A percentile compares a stretch with the other conserved stretches of the same genome.
Conservation (phyloP, 441 rosid species). For the Aleurites moluccanus region DNA sequence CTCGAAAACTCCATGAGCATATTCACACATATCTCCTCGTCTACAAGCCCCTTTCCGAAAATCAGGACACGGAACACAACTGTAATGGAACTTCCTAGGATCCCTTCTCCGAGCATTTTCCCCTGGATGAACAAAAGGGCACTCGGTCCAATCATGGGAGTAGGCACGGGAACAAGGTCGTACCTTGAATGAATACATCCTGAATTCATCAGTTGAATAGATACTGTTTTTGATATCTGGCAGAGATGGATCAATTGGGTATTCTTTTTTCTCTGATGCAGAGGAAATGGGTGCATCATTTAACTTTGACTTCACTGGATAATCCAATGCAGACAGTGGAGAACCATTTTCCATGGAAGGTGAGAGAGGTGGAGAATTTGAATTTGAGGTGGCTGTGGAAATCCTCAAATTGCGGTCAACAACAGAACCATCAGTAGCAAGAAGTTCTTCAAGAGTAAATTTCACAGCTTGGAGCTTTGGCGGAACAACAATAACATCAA, state of each 20-base stretch:
- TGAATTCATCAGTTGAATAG: constrained; percentile 67
- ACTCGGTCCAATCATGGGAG: constrained; percentile 88
- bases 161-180: constrained; percentile 82
- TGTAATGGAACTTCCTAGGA: constrained; percentile 74
- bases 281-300: constrained; percentile 27
- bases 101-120: constrained; percentile 88
- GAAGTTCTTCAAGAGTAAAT: constrained; percentile 39
- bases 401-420: constrained; percentile 43
- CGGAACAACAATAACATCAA: constrained; percentile 41
- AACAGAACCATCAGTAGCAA: constrained; percentile 43
- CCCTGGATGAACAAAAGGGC: constrained; percentile 85
- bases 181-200: constrained; percentile 79
- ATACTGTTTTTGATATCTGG: constrained; percentile 64
- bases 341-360: constrained; percentile 34
- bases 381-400: constrained; percentile 14
- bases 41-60: constrained; percentile 69
- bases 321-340: constrained; percentile 37
- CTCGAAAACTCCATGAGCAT: constrained; percentile 86
- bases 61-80: constrained; percentile 77
- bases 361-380: constrained; percentile 39
- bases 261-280: constrained; percentile 50
- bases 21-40: constrained; percentile 70
- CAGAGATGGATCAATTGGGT: constrained; percentile 63
- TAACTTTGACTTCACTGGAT: constrained; percentile 35
- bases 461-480: constrained; percentile 26